Evolutionary conservation across 352 stramenopile species (phyloP).

Genomic region (Pythium rhizo-oryzae): DNA sequence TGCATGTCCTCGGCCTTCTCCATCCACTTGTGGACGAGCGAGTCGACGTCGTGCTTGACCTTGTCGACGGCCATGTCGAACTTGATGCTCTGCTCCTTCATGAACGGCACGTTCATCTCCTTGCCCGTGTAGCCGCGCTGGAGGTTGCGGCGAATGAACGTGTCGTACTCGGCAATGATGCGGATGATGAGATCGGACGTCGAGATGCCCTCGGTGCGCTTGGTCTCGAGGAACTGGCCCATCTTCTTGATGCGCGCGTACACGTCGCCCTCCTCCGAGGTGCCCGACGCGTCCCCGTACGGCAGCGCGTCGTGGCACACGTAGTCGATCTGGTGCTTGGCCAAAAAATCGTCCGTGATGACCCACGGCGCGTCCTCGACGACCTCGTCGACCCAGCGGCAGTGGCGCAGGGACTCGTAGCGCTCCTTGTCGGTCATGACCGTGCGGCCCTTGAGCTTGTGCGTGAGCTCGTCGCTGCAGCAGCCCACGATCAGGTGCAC

Average conservation of each 20-base stretch:
- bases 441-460: conserved; percentile 87
- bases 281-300: conserved; percentile 79
- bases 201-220: conserved; percentile 87
- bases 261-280: conserved; percentile 75
- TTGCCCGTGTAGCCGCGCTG: conserved; percentile 89
- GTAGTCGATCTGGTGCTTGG: conserved; percentile 87
- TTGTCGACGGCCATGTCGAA: conserved; percentile 88
- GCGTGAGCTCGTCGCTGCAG: conserved; percentile 86
- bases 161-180: conserved; percentile 92
- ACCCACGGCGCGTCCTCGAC: conserved; percentile 89
- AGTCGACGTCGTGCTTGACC: conserved; percentile 78
- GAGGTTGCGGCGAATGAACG: conserved; percentile 91
- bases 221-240: conserved; percentile 86
- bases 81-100: conserved; percentile 90
- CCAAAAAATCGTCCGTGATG: conserved; percentile 81
- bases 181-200: conserved; percentile 91
- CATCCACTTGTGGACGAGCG: conserved; percentile 77
- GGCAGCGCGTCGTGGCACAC: conserved; percentile 89
- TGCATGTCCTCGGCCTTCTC: conserved; percentile 83
- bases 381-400: conserved; percentile 88
- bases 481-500: conserved; percentile 85
- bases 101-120: conserved; percentile 92
- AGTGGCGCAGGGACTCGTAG: conserved; percentile 87
- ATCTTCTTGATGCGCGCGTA: conserved; percentile 88
- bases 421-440: conserved; percentile 89